Evolutionary conservation across 2,329 filamentous ascomycete genomes (phyloP), one percentile per base, ranked within the genome.

Genomic region (Chrysoporthe deuterocubensis): DNA sequence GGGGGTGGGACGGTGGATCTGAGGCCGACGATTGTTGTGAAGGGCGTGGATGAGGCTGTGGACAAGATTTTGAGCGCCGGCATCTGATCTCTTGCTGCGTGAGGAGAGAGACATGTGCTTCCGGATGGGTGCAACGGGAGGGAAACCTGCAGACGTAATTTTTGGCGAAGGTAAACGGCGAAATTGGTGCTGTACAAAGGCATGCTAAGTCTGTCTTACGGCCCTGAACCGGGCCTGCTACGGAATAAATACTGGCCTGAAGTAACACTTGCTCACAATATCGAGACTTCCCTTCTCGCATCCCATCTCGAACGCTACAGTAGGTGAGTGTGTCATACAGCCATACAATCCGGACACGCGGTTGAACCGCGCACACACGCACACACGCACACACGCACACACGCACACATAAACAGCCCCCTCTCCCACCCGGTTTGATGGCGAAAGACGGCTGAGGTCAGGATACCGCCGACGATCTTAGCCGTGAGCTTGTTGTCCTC

Each of bases 31-130:
- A 76, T 86, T 11, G 79, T 89, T 26, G 85, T 84, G 3, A 77
- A 75, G 44, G 84, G 85, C 7, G 81, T 92, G 40, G 85, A 88
- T 67, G 82, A 89, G 69, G 87, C 89, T 2, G 79, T 89, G 0
- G 75, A 77, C 16, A 71, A 71, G 63, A 81, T 82, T 43, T 26
- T 75, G 37, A 68, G 61, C 50, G 59, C 67, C 13, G 68, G 62
- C 0, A 37, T 67, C 21, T 67, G 44, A 64, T 0, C n/a, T 9
- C 13, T 16, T 43, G 37, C 52, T 46, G 46, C 7, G 34, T 32
- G 37, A n/a, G 14, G 13, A 7, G 14, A 34, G 13, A 4, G 18
- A 2, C 32, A 3, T 32, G n/a, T 4, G 2, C 14, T 26, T 44
- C 13, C 3, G 16, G 7, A 44, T 21, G 57, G n/a, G 7, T 9